Evolutionary conservation across 2,329 filamentous ascomycete species (phyloP).

Genomic region (Neofusicoccum ribis): DNA sequence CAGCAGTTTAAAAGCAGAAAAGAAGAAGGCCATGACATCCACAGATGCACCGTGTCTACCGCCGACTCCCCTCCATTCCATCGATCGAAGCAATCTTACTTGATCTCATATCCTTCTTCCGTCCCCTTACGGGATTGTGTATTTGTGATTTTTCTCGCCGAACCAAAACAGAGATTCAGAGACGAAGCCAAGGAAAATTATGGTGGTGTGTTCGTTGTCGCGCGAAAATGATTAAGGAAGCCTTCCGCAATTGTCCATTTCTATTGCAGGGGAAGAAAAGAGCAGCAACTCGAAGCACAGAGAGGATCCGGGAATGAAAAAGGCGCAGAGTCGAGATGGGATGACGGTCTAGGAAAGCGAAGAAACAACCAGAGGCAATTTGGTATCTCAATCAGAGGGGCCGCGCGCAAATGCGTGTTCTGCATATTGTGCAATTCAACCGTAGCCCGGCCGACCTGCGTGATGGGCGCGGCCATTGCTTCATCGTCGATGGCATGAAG

Average conservation of each 20-base stretch:
- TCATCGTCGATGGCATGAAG: background rate
- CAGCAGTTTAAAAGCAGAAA: too few species aligned
- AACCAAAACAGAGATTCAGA: background rate
- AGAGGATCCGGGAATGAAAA: background rate
- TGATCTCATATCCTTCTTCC: too few species aligned
- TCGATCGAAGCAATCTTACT: too few species aligned
- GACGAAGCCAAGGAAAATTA: background rate
- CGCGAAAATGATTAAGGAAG: background rate
- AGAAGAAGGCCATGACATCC: too few species aligned
- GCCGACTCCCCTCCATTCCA: too few species aligned
- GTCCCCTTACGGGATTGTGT: too few species aligned
- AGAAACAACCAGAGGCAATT: background rate
- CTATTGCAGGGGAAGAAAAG: background rate
- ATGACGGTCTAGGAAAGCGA: background rate
- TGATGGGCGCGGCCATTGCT: background rate
- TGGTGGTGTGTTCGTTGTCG: background rate
- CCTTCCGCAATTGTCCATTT: background rate
- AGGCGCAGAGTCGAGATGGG: background rate
- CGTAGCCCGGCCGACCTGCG: background rate
- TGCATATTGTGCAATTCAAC: background rate
- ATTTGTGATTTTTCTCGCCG: background rate
- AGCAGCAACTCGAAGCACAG: background rate
- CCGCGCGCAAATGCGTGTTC: background rate
- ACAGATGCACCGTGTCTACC: too few species aligned
- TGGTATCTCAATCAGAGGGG: constrained; percentile 9